Conservation (phyloP, 306 rosid species). For the Carpinus fangiana region DNA sequence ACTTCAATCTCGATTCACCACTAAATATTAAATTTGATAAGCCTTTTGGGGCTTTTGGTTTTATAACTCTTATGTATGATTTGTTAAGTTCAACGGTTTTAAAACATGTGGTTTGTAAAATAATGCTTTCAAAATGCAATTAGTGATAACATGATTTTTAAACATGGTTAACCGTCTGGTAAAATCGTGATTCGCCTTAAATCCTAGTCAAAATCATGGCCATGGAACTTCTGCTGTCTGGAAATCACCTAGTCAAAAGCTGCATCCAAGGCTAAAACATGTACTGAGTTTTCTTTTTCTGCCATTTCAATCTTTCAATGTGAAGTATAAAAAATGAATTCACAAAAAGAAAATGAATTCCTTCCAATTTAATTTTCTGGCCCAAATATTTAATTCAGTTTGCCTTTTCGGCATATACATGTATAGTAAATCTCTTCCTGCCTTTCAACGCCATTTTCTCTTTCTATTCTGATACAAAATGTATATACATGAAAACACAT, state of each 20-base stretch:
- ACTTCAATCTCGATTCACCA: too few species aligned
- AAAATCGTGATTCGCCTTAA: too few species aligned
- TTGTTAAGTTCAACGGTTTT: too few species aligned
- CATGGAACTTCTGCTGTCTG: neutral
- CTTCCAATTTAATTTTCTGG: neutral
- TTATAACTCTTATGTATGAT: too few species aligned
- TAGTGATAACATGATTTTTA: too few species aligned
- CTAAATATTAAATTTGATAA: too few species aligned
- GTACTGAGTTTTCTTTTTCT: neutral
- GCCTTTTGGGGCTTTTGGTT: too few species aligned
- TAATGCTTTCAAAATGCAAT: too few species aligned
- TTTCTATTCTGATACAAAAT: constrained; percentile 20
- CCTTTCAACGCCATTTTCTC: neutral
- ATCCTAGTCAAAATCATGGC: too few species aligned
- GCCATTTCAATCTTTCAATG: neutral
- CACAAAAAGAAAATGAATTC: neutral
- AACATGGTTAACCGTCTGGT: too few species aligned
- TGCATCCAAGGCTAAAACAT: neutral
- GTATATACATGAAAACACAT: constrained; percentile 21
- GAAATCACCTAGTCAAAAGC: neutral
- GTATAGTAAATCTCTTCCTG: constrained; percentile 3
- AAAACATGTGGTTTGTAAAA: too few species aligned
- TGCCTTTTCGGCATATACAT: constrained; percentile 15
- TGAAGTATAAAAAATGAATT: neutral
- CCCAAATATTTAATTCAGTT: constrained; percentile 15